Base-by-base conservation (phyloP, 169 alveolate genomes). In the Eimeria praecox region DNA sequence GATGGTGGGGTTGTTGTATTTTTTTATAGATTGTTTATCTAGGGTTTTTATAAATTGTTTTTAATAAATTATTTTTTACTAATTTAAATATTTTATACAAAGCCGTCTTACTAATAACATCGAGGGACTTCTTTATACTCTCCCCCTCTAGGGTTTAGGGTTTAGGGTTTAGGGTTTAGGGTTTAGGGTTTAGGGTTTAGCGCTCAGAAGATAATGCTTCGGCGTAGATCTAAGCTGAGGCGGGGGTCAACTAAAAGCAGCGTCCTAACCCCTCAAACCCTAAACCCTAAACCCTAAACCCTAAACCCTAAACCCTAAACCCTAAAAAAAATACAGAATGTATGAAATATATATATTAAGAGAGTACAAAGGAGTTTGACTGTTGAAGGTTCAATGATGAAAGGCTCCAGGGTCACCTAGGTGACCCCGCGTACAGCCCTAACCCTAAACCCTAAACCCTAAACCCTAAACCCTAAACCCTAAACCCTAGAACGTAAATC, bases 401-500 rank as follows among this genome's bases (percentile, higher is more conserved):
- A n/a, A n/a, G n/a, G n/a, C n/a, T n/a, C n/a, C n/a, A n/a, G n/a
- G n/a, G n/a, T n/a, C n/a, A n/a, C n/a, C n/a, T n/a, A n/a, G n/a
- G n/a, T n/a, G n/a, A n/a, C n/a, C n/a, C n/a, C n/a, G n/a, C n/a
- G n/a, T n/a, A n/a, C n/a, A 73, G 52, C 86, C 56, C 35, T 30
- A 75, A 75, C 86, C n/a, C 80, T 69, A 69, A 69, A 69, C 80
- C 80, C 86, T 75, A 75, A 75, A 75, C 86, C 86, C 56, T 75
- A 75, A 75, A 75, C 86, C 86, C 86, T n/a, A n/a, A n/a, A n/a
- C n/a, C n/a, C 80, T 69, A 69, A 69, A 69, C 80, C 80, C 86
- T 75, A 75, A 75, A 75, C 86, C 86, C 56, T 75, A 75, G 35
- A 75, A 44, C 86, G 54, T 75, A 75, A 75, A 40, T 20, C 35